Base-by-base conservation (phyloP, 108 stramenopile species). In the Skeletonema costatum region DNA sequence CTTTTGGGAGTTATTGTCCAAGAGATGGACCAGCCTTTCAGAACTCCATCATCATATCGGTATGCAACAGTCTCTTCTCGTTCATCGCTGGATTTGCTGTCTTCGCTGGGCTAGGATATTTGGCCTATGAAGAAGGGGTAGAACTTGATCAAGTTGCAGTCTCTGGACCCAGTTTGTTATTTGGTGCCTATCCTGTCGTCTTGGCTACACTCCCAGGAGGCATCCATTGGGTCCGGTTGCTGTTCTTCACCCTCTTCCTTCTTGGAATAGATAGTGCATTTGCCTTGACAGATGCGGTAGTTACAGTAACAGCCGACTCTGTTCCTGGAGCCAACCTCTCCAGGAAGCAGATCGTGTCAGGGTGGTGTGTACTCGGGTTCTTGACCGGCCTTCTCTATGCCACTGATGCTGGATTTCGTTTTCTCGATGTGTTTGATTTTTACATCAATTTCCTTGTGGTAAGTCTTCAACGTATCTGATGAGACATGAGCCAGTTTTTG, bases 211-310 rank as follows among this genome's bases (percentile, higher is more conserved):
- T 86, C 9, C 82, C 72, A 12, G 83, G 83, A 12, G 87, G 75
- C 16, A 60, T 68, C 11, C 80, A 74, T 58, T 84, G 85, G 82
- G 85, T 85, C 41, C 76, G 84, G 13, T 79, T 88, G 36, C 66
- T 88, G 29, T 83, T 83, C 41, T 64, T 86, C 17, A 78, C 79
- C 42, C 60, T 88, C 31, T 88, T 83, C 66, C 53, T 88, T 48
- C 70, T 88, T 5, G 87, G 87, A 44, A 80, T 88, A 41, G 87
- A 88, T 61, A 83, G 82, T 14, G 87, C 87, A n/a, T 88, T 88
- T 74, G 83, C 83, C 16, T 56, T 84, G 12, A 16, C 74, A 19
- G 85, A 86, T 48, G 82, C 74, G 14, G 42, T 73, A 29, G 9
- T 83, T 12, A 64, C 71, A 32, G 77, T 66, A 56, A 39, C 66